Evolutionary conservation across 805 yeast species (phyloP), one percentile per base, ranked within the genome.

Genomic region (Candida quercuum): DNA sequence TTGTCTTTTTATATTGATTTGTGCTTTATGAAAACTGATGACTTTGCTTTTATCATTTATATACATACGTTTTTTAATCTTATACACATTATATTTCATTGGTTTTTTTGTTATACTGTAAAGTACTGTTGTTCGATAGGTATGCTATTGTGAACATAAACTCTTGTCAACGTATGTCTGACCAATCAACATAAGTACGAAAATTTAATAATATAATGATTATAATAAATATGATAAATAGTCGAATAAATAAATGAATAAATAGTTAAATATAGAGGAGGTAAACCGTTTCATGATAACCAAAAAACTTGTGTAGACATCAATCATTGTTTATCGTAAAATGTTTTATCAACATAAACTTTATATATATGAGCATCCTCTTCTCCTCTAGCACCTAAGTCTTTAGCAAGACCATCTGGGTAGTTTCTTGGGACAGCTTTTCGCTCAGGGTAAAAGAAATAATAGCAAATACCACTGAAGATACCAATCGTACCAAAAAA

Each of bases 381-480:
- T 37, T 68, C 71, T 24, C 61, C 67, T 30, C 59, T 63, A 6
- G 85, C 85, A 37, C 95, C 95, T 43, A 84, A 67, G 43, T 74
- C 86, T 55, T 68, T 73, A 51, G 85, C 84, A 49, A 86, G 71
- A 4, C 95, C 95, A 39, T 74, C 82, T 20, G 93, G 93, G 58
- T 71, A 86, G 27, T 78, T 71, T 63, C 94, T 73, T 38, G 87
- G 86, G 63, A 76, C 77, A 37, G 86, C 87, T 24, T 85, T 83
- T 59, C 77, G 71, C 47, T 77, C 86, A 14, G 82, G 83, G 49
- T 69, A 72, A 42, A 69, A 53, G 59, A 75, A 69, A 48, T 66
- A 59, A 66, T 74, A 71, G 59, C 74, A 63, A 37, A 70, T 46
- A 12, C 61, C 63, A 17, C 66, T 64, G 51, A 71, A 65, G 1